A percentile compares a stretch with the other conserved stretches of the same genome.
phyloP scores from a whole-genome alignment of 768 basidiomycete species.

The Sporobolomyces phaffii region DNA sequence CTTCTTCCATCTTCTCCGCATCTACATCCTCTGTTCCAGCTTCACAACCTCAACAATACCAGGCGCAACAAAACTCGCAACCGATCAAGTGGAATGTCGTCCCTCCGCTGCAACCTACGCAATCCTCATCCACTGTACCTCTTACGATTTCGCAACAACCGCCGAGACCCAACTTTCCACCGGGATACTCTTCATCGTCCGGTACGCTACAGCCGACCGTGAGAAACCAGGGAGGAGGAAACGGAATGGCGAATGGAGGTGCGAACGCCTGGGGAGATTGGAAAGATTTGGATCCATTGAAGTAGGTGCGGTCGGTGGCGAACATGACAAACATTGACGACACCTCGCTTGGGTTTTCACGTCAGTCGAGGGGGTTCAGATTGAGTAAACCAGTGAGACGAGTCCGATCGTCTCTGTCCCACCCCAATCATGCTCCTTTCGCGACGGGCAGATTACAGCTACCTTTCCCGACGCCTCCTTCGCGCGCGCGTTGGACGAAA shows the following conservation, averaged over 20 bases:
- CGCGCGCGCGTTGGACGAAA: too few relatives aligned
- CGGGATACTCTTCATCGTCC: conserved; percentile 5
- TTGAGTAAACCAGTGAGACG: too few relatives aligned
- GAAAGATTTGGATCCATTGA: conserved; percentile 36
- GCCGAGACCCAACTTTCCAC: conserved; percentile 12
- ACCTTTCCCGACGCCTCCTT: too few relatives aligned
- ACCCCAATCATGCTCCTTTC: too few relatives aligned
- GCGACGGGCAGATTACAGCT: too few relatives aligned
- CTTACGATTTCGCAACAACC: background rate
- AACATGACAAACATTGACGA: too few relatives aligned
- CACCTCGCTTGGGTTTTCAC: too few relatives aligned
- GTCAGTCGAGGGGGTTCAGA: too few relatives aligned
- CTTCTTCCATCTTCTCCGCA: conserved; percentile 18
- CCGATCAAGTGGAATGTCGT: conserved; percentile 29
- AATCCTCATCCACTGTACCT: background rate
- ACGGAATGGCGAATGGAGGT: background rate
- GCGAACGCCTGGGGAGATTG: conserved; percentile 24
- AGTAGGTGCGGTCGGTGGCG: background rate
- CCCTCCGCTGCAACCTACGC: conserved; percentile 1
- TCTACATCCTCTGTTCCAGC: background rate
- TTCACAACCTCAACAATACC: background rate
- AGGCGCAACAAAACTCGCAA: background rate
- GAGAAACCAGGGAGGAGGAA: background rate
- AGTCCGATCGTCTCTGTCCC: too few relatives aligned
- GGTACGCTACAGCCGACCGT: conserved; percentile 13